Conservation (phyloP, 257 asterid species). For the Echium plantagineum region DNA sequence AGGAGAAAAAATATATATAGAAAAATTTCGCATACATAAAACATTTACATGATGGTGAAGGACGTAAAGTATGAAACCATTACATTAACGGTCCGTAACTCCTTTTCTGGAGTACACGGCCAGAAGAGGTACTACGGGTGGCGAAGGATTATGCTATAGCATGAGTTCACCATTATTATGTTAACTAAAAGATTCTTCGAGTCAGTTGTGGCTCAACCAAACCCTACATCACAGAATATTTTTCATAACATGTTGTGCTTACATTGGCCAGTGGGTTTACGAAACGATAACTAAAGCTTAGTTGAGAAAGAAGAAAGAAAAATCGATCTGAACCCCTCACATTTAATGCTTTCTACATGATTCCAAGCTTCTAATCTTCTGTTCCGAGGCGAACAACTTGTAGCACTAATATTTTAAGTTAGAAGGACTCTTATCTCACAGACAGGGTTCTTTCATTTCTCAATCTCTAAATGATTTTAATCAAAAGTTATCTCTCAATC, state of each 20-base stretch:
- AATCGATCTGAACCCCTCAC: slow-evolving; percentile 62
- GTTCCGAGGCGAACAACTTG: slow-evolving; percentile 61
- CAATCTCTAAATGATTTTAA: too few species aligned
- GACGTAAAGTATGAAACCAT: too few species aligned
- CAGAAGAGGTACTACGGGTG: too few species aligned
- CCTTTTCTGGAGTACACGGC: too few species aligned
- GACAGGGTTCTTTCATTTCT: background rate
- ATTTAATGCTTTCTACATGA: slow-evolving; percentile 94
- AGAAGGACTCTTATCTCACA: slow-evolving; percentile 11
- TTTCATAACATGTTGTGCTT: too few species aligned
- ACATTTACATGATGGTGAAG: background rate
- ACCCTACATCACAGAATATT: background rate
- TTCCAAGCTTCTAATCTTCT: slow-evolving; percentile 77
- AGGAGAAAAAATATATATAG: too few species aligned
- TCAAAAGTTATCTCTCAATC: too few species aligned
- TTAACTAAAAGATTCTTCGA: background rate
- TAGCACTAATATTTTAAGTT: slow-evolving; percentile 16
- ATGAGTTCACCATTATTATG: background rate
- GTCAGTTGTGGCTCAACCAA: background rate
- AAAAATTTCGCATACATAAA: background rate
- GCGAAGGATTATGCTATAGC: background rate
- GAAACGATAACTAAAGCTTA: slow-evolving; percentile 39
- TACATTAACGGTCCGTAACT: too few species aligned
- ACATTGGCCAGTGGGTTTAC: slow-evolving; percentile 42
- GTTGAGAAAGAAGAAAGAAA: slow-evolving; percentile 1